Evolutionary conservation across 345 rosid species (phyloP), one percentile per base, ranked within the genome.

Genomic region (Hibiscus syriacus): DNA sequence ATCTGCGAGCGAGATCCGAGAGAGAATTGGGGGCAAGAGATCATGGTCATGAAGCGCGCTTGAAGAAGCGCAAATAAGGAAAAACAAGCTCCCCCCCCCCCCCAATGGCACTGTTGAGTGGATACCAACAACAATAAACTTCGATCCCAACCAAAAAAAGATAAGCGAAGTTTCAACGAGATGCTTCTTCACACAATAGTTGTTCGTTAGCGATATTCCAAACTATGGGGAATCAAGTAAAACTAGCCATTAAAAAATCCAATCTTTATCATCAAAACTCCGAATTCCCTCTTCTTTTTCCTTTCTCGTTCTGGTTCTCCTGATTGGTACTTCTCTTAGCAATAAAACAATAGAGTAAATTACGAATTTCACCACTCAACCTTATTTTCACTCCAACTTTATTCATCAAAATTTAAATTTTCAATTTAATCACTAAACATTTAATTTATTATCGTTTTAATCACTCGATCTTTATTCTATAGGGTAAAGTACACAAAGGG

Each of bases 1-100:
- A 87, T 80, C 87, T 75, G 80, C 78, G 78, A 72, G 55, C 46
- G 85, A 79, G 90, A 89, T 86, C 87, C 81, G 38, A 72, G 22
- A 75, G 77, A 75, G 76, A 66, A 57, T 26, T 59, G 56, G 11
- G 70, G 67, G 79, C 74, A 77, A 79, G 65, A 65, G 84, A 69
- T 78, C 92, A 57, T 57, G 19, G 50, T 45, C 50, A 45, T 16
- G 50, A 45, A 45, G 19, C 19, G 50, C 50, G 50, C 19, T 45
- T 67, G 39, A 69, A 71, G 60, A 69, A 70, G 80, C 78, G 79
- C 80, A 68, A 59, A 55, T 67, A 62, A 50, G 71, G 38, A 41
- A 68, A 36, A 58, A 65, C 59, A 62, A 68, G 48, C 49, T 36
- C 68, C 75, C 30, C 73, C 50, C 1, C 68, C 75, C 30, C 73